Percentiles rank a stretch among this genome's conserved stretches.
Evolutionary conservation across 805 yeast genomes (phyloP).

Genomic region (Trichomonascus vanleenenianus): DNA sequence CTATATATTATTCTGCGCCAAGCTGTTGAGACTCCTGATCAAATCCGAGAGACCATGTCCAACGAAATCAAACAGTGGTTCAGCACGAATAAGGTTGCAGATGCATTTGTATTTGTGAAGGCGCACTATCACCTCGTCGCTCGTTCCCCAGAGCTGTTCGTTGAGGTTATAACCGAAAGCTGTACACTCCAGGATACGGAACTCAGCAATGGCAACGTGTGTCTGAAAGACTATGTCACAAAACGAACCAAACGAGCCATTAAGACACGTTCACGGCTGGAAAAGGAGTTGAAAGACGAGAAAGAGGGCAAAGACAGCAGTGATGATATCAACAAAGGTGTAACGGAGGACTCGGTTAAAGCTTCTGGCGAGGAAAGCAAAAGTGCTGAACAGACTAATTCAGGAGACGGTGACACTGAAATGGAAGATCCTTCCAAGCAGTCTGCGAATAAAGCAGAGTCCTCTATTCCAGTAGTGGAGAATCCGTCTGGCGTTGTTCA

Average conservation of each 20-base stretch:
- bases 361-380: slow-evolving; percentile 17
- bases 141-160: slow-evolving; percentile 43
- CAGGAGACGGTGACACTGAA: slow-evolving; percentile 1
- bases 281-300: slow-evolving; percentile 8
- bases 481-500: slow-evolving; percentile 52
- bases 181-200: slow-evolving; percentile 19
- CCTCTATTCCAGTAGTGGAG: slow-evolving; percentile 7
- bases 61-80: slow-evolving; percentile 45
- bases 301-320: slow-evolving; percentile 14
- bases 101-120: slow-evolving; percentile 26
- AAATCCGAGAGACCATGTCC: slow-evolving; percentile 41
- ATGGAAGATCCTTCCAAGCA: slow-evolving; percentile 17
- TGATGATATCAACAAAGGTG: slow-evolving; percentile 2
- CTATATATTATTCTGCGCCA: slow-evolving; percentile 53
- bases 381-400: neutral
- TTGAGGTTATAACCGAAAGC: slow-evolving; percentile 31
- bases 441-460: neutral
- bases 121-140: slow-evolving; percentile 21
- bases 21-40: slow-evolving; percentile 55
- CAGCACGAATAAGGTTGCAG: slow-evolving; percentile 9
- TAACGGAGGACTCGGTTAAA: neutral
- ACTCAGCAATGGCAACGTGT: slow-evolving; percentile 14
- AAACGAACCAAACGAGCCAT: slow-evolving; percentile 8
- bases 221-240: slow-evolving; percentile 19
- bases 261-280: slow-evolving; percentile 15